Evolutionary conservation across 2,329 filamentous ascomycete genomes (phyloP).

Genomic region (Penicillium thymicola): DNA sequence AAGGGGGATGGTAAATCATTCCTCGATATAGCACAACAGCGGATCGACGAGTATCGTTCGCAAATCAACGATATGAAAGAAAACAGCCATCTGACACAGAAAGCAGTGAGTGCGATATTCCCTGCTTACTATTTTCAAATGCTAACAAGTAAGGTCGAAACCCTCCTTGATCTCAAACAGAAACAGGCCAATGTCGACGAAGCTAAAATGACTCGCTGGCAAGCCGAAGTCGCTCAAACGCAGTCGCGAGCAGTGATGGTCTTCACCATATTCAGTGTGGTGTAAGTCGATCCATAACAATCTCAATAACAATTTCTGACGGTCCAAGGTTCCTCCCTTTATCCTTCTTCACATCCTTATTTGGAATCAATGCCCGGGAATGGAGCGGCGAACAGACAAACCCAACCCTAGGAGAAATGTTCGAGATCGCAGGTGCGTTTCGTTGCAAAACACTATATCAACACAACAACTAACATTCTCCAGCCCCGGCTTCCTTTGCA

Average conservation of each 20-base stretch:
- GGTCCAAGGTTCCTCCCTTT: slow-evolving; percentile 53
- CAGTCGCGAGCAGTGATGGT: slow-evolving; percentile 62
- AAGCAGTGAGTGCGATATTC: slow-evolving; percentile 46
- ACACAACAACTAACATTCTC: background rate
- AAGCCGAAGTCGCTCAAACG: slow-evolving; percentile 60
- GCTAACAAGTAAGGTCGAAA: slow-evolving; percentile 51
- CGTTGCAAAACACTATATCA: background rate
- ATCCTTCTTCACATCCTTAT: slow-evolving; percentile 63
- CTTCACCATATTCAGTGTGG: slow-evolving; percentile 60
- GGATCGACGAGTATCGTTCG: slow-evolving; percentile 55
- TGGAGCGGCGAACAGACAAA: slow-evolving; percentile 52
- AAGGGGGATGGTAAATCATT: slow-evolving; percentile 49
- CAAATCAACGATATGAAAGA: slow-evolving; percentile 57
- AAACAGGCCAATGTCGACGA: slow-evolving; percentile 66
- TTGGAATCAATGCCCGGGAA: slow-evolving; percentile 63
- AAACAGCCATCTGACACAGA: slow-evolving; percentile 56
- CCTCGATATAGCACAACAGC: slow-evolving; percentile 52
- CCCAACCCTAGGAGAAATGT: slow-evolving; percentile 30
- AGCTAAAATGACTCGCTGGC: slow-evolving; percentile 59
- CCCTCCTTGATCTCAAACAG: slow-evolving; percentile 64
- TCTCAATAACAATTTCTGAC: background rate
- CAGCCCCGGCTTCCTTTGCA: slow-evolving; percentile 46
- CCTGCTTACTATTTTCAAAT: background rate
- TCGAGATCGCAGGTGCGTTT: slow-evolving; percentile 29
- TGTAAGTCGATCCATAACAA: slow-evolving; percentile 31